These are phyloP conservation scores for Lachnellula occidentalis DNA, from an alignment of 2,329 filamentous ascomycete genomes.

Conservation along the genomic window DNA sequence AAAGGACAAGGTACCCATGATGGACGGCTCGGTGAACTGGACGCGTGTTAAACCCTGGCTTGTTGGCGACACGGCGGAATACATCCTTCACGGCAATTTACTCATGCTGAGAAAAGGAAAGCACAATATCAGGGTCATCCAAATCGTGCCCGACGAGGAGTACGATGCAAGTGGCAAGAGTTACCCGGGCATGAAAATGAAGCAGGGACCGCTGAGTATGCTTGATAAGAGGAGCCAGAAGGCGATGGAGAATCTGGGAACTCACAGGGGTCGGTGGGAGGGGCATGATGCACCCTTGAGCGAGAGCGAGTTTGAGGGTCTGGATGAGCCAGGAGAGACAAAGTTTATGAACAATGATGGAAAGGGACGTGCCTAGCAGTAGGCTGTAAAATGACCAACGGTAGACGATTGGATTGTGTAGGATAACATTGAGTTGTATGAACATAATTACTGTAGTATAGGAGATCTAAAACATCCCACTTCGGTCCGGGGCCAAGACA, in stretches of 20 bases:
- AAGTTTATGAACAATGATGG: too few species aligned
- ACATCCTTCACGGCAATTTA: conserved; percentile 52
- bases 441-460: too few species aligned
- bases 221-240: conserved; percentile 5
- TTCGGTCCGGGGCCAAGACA: too few species aligned
- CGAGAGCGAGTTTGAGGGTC: too few species aligned
- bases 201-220: neutral
- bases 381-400: too few species aligned
- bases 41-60: conserved; percentile 56
- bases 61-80: conserved; percentile 51
- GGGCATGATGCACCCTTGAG: neutral
- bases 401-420: too few species aligned
- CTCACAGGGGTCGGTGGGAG: neutral
- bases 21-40: conserved; percentile 51
- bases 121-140: conserved; percentile 56
- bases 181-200: conserved; percentile 5
- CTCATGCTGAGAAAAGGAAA: conserved; percentile 59
- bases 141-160: conserved; percentile 52
- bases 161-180: conserved; percentile 11
- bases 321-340: too few species aligned
- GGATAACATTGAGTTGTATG: too few species aligned
- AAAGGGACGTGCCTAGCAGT: too few species aligned
- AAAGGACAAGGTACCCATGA: conserved; percentile 37
- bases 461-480: too few species aligned
- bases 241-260: conserved; percentile 1